Evolutionary conservation across 2,329 filamentous ascomycete genomes (phyloP), one percentile per base, ranked within the genome.

Genomic region (Ascochyta lentis): DNA sequence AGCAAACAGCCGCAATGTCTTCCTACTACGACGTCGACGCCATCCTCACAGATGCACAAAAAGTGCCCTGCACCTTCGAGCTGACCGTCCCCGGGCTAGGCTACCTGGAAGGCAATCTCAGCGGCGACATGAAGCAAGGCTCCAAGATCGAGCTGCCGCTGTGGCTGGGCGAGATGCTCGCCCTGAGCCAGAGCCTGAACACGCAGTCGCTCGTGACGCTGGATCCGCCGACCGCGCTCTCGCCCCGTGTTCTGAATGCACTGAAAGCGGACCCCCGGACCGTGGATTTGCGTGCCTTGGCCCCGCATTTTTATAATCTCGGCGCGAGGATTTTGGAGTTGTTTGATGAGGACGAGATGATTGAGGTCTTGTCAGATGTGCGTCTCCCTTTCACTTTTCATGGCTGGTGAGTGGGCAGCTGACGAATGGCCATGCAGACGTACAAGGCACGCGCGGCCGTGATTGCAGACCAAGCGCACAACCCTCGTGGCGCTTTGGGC

Each of bases 11-110:
- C 42, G 60, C 15, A 15, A 81, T 80, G 78, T 66, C 65, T 38
- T 90, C 89, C 34, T 96, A 96, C 81, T 96, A 95, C 81, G 88
- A 92, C 74, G 85, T 94, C 54, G 89, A 93, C 67, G 84, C 89
- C 58, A 95, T 96, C 78, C 83, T 95, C 40, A 95, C 91, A 9
- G 91, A 95, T 74, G 87, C 90, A 45, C 91, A 96, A 88, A 98
- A 97, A 90, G 86, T 97, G 29, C 94, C 95, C 37, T 96, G 93
- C 80, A 96, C 90, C 47, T 97, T 98, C 78, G 90, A 96, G 71
- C 85, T 97, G 70, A 90, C 94, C 56, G 88, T 96, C 29, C 89
- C 92, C 19, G 88, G 90, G 53, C 85, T 98, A 41, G 93, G 93
- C 64, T 92, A 96, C 74, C 84, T 99, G 56, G 92, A 96, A 77